Percentiles rank a stretch among this genome's conserved stretches.
These are phyloP conservation scores for Phytophthora citrophthora DNA, from an alignment of 352 stramenopile genomes.

Conservation along the genomic window DNA sequence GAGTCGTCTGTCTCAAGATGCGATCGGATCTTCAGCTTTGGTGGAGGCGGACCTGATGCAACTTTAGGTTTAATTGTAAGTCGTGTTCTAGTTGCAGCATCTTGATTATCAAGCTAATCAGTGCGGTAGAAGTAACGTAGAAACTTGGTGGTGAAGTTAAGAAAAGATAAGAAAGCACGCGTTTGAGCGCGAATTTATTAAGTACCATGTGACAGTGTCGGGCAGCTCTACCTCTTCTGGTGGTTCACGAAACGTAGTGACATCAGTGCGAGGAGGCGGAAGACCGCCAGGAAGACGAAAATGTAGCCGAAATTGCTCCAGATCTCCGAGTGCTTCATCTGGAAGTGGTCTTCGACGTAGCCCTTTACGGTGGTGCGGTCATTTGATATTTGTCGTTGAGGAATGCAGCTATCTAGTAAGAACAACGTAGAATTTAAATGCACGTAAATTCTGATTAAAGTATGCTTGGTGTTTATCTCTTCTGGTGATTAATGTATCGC, in stretches of 20 bases:
- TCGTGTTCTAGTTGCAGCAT: not conserved
- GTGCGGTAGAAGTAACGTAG: not conserved
- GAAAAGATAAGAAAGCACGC: not conserved
- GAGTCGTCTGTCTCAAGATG: conserved; percentile 4
- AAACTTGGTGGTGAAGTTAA: not conserved
- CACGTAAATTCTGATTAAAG: too few relatives aligned
- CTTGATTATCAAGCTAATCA: not conserved
- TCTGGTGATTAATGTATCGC: conserved; percentile 48
- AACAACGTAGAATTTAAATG: too few relatives aligned
- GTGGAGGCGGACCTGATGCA: not conserved
- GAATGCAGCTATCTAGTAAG: too few relatives aligned
- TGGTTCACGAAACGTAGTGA: conserved; percentile 35
- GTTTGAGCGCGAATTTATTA: not conserved
- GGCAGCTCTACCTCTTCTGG: conserved; percentile 3
- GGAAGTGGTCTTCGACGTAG: conserved; percentile 35
- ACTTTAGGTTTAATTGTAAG: not conserved
- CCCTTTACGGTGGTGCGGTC: conserved; percentile 27
- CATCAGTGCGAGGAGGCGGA: conserved; percentile 19
- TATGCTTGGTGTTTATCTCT: conserved; percentile 20
- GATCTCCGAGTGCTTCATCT: conserved; percentile 32
- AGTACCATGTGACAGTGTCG: not conserved
- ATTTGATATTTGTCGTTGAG: too few relatives aligned
- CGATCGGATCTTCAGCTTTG: conserved; percentile 14
- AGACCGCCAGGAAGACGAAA: conserved; percentile 29
- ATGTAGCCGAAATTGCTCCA: conserved; percentile 36